Base-by-base conservation (phyloP, 768 basidiomycete species). In the Daedaleopsis nitida region DNA sequence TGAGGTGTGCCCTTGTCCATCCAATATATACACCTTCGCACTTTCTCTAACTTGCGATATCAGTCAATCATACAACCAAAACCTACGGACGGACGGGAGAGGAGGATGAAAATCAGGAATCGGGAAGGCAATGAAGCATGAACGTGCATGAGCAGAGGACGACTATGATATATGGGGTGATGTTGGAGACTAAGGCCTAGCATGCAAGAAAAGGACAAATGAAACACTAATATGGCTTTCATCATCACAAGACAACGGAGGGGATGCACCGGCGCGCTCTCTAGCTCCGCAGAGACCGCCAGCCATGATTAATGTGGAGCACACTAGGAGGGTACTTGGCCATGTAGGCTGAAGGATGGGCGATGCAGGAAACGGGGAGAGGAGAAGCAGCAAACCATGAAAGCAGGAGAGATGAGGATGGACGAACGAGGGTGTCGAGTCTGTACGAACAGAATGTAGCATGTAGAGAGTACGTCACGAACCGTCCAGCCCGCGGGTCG, bases 31-130 rank as follows among this genome's bases (percentile, higher is more conserved):
- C 57, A 66, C 62, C 65, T 58, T 63, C 65, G 44, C 62, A 57
- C 61, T 60, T 66, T 49, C 54, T 64, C 58, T 59, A 64, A 65
- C 63, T 65, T 61, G 60, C 63, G 64, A 57, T 57, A 55, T 63
- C 57, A 50, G 64, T 52, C 63, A 59, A 57, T 69, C 66, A 63
- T 69, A 69, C 68, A 69, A 66, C 62, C 68, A 67, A 66, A 34
- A 55, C 53, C 45, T 51, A 59, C 63, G 60, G 43, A 48, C 44
- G 35, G 24, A 17, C 35, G 39, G 24, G 35, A 17, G 35, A 59
- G 11, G 7, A 32, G 27, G 7, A 7, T 32, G 4, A 7, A 7
- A 7, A 32, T 19, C 16, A 13, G 50, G 54, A 21, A 38, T 43
- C 38, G 60, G 59, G 56, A 63, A 43, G 62, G 59, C 53, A 58